Base-by-base conservation (phyloP, 75 land plant genomes). In the Ceratopteris richardii region DNA sequence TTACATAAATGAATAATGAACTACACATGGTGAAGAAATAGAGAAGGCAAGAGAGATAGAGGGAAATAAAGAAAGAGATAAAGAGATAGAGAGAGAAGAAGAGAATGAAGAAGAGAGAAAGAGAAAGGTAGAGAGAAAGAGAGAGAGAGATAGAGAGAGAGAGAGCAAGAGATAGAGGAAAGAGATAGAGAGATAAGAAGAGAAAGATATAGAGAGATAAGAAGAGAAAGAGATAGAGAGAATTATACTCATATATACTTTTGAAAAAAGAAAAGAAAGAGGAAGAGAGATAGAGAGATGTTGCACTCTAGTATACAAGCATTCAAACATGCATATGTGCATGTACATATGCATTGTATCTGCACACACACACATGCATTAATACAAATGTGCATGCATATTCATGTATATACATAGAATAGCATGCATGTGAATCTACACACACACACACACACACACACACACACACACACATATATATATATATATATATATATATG, bases 381-480 rank as follows among this genome's bases (percentile, higher is more conserved):
- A 14, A 10, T 4, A 18, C 20, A 48, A 5, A 48, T 48, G 51
- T 19, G 20, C 51, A 48, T 21, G 20, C 20, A 18, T 21, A 48
- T 18, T 17, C 51, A 48, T 48, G 20, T 19, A 18, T 19, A 18
- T 21, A 48, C 18, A 18, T 13, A 48, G 21, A 48, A 17, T 17
- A 14, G 20, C 20, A 48, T 21, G 20, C 20, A 21, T 48, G 20
- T 48, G 18, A 14, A 48, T 48, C 7, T 4, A 18, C 20, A 21
- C 18, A 18, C 20, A 18, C 51, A 48, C 20, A 48, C 51, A 48
- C 20, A 18, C 51, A 48, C 20, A 48, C 51, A 48, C 51, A 19
- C 18, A 18, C 20, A 19, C 51, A 48, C 20, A 21, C 51, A 48
- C 20, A 48, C 18, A 18, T 21, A 48, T 19, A 48, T 48, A 48